Base-by-base conservation (phyloP, 805 yeast species). In the Saccharomycopsis microspora region DNA sequence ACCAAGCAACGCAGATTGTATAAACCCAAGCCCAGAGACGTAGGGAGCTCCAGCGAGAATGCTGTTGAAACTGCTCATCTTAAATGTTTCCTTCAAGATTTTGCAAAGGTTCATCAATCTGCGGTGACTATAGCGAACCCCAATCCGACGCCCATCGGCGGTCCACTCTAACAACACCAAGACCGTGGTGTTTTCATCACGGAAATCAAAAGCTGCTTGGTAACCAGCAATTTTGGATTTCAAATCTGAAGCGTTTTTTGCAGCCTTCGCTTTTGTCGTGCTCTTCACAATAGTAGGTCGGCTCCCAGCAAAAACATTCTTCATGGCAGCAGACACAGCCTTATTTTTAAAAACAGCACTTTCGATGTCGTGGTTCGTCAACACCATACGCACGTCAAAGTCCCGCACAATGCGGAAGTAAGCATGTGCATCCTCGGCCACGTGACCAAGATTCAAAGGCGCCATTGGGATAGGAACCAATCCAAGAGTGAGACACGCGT, bases 81-180 rank as follows among this genome's bases (percentile, higher is more conserved):
- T 90, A 58, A 96, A 85, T 0, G 97, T 90, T 60, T 90, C 97
- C 56, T 93, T 90, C 58, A 87, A 74, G 27, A 85, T 84, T 57
- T 89, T 87, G 63, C 97, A 88, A 62, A 85, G 74, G 2, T 86
- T 82, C 55, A 89, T 64, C 8, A 93, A 66, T 44, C 76, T 74
- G 39, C 71, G 65, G 60, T 85, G 93, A 29, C 76, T 78, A 7
- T 59, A 46, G 8, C 49, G 49, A 3, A 74, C 72, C 0, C 83
- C 85, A 0, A 75, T 70, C 48, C 84, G 69, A 19, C 76, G 70
- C 56, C 83, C 83, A 57, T 87, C 95, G 0, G 88, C 70, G 0
- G 85, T 76, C 70, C 80, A 81, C 53, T 76, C 70, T 10, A 85
- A 61, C 83, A 93, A 79, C 0, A 87, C 68, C 49, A 82, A 51